Evolutionary conservation across 768 basidiomycete species (phyloP), one percentile per base, ranked within the genome.

Genomic region (Bullera alba): DNA sequence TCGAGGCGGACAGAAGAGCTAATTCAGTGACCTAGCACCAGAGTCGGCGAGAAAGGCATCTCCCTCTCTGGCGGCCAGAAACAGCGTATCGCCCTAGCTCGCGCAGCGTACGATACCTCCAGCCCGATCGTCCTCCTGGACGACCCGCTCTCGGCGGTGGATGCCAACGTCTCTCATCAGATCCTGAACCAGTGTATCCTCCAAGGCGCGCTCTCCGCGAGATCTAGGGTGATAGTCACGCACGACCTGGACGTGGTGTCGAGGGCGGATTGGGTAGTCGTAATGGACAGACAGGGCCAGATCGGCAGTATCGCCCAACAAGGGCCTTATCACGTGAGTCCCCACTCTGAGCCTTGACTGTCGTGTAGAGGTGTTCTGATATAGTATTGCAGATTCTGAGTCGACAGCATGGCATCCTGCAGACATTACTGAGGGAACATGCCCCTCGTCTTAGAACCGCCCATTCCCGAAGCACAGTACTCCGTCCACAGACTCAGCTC

Each of bases 11-110:
- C 22, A 23, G 19, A 46, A 2, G 23, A 26, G 22, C 17, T 7
- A 39, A 28, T 21, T 16, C 10, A 12, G 10, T 7, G 21, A 6
- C 26, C 19, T 43, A 55, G 48, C 10, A 65, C 88, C 1, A 86
- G 88, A 73, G 85, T 92, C 57, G 89, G 88, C 14, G 86, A 87
- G 72, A 83, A 82, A 63, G 87, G 86, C 0, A 68, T 75, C 42
- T 70, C 65, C 1, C 58, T 75, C 2, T 73, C 69, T 0, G 74
- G 69, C 4, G 72, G 69, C 15, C 73, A 72, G 39, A 56, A 63
- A 28, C 64, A 65, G 28, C 61, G 69, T 22, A 51, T 69, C 8
- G 61, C 57, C 38, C 42, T 72, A 10, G 68, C 67, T 16, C 53
- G 70, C 6, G 63, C 70, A 10, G 67, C 63, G 15, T 65, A 67